Evolutionary conservation across 1,139 yeast species (phyloP), one percentile per base, ranked within the genome.

Genomic region (Yamadazyma oceani): DNA sequence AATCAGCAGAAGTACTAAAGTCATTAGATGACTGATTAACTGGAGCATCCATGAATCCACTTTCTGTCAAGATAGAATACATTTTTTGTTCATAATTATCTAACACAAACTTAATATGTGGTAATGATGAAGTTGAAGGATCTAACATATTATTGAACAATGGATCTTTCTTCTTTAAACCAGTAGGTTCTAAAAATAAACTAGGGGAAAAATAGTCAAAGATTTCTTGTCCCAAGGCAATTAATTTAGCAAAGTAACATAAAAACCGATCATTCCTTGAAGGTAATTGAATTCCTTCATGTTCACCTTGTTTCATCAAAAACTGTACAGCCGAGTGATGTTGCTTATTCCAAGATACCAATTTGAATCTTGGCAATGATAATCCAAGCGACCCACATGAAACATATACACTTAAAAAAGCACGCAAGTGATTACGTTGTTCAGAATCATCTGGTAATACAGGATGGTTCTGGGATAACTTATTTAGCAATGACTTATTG

Each of bases 341-440:
- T 14, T 58, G 62, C n/a, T 60, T 57, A 5, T 71, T 59, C 80
- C 80, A 75, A 15, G 57, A 46, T 2, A 74, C 76, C 26, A 72
- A 59, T 45, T 67, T 72, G 49, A 75, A 75, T 38, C 78, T 58
- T 4, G 78, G 74, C 35, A 75, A 57, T 2, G 78, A 69, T 30
- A 75, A 54, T 8, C 75, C 78, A 17, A 75, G 54, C 3, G 76
- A 67, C 2, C 77, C 78, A 51, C 78, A 72, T 41, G 74, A 68
- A 28, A 73, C 60, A 51, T 73, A 75, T 9, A 73, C 74, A 39
- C 73, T 68, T 44, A 75, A 51, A 42, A 69, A 66, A 0, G 73
- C 58, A 30, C 80, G 49, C 13, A 75, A 45, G 38, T 63, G 60
- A 42, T 67, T 66, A 25, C 75, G 53, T 39, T 67, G 69, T 32